Conservation (phyloP, 441 rosid species). For the Pelargonium cotyledonis region DNA sequence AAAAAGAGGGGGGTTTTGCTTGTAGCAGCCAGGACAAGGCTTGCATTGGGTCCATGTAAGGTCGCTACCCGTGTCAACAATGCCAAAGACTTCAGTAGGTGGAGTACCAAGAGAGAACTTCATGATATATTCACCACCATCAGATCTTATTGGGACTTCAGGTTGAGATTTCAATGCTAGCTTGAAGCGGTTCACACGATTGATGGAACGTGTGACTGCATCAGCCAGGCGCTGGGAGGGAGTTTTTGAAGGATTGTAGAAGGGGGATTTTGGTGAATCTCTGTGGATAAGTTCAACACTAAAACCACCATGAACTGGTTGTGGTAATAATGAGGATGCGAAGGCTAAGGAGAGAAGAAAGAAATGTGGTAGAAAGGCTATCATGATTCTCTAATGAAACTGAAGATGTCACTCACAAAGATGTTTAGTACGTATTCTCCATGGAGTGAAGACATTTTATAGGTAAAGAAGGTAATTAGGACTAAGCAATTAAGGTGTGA, state of each 20-base stretch:
- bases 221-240: conserved; percentile 14
- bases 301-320: conserved; percentile 17
- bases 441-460: too few species aligned
- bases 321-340: background rate
- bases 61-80: conserved; percentile 35
- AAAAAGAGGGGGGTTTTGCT: conserved; percentile 23
- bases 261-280: conserved; percentile 33
- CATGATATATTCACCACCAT: conserved; percentile 25
- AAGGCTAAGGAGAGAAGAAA: background rate
- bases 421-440: too few species aligned
- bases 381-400: background rate
- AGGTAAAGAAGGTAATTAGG: too few species aligned
- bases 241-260: conserved; percentile 18
- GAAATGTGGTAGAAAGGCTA: background rate
- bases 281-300: conserved; percentile 35
- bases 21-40: conserved; percentile 28
- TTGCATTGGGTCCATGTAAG: conserved; percentile 35
- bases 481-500: too few species aligned
- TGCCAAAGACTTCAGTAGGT: conserved; percentile 10
- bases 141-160: conserved; percentile 14
- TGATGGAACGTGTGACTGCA: conserved; percentile 19
- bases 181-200: conserved; percentile 17
- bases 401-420: background rate
- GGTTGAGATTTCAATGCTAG: background rate
- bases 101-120: conserved; percentile 31